phyloP scores from a whole-genome alignment of 2,329 filamentous ascomycete genomes.

The Parastagonospora avenae region DNA sequence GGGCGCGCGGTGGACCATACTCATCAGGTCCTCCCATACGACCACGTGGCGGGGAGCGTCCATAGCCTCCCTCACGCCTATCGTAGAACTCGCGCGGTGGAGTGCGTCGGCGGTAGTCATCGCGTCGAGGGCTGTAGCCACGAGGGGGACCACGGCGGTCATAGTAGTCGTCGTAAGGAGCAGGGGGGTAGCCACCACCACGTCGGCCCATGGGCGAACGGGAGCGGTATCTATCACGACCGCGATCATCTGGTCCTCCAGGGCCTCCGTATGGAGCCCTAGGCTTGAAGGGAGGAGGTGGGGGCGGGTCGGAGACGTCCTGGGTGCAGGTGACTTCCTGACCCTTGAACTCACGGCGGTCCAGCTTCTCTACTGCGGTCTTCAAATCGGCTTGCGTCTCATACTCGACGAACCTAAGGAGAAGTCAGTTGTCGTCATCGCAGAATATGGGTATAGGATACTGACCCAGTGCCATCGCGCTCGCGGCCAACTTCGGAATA shows the following conservation, averaged over 20 bases:
- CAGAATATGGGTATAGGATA: conserved; percentile 21
- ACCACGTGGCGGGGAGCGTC: conserved; percentile 70
- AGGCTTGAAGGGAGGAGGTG: conserved; percentile 44
- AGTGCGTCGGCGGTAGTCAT: conserved; percentile 84
- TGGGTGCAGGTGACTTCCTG: conserved; percentile 82
- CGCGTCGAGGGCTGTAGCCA: conserved; percentile 82
- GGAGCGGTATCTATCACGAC: conserved; percentile 76
- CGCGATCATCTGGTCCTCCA: conserved; percentile 65
- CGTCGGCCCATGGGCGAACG: conserved; percentile 73
- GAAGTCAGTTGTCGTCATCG: conserved; percentile 14
- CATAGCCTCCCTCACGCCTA: conserved; percentile 63
- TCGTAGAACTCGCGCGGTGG: conserved; percentile 87
- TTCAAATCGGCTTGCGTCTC: conserved; percentile 90
- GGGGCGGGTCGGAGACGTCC: conserved; percentile 67
- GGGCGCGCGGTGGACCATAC: conserved; percentile 65
- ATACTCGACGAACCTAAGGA: conserved; percentile 91
- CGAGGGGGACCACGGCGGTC: conserved; percentile 82
- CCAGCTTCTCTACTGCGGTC: conserved; percentile 91
- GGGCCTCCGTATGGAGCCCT: conserved; percentile 41
- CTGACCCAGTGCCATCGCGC: conserved; percentile 89
- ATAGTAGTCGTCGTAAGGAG: conserved; percentile 70
- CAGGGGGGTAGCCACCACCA: conserved; percentile 58
- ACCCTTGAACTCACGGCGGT: conserved; percentile 91
- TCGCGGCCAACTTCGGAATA: conserved; percentile 96
- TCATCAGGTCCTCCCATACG: conserved; percentile 73